Base-by-base conservation (phyloP, 306 rosid genomes). In the Cicer yamashitae region DNA sequence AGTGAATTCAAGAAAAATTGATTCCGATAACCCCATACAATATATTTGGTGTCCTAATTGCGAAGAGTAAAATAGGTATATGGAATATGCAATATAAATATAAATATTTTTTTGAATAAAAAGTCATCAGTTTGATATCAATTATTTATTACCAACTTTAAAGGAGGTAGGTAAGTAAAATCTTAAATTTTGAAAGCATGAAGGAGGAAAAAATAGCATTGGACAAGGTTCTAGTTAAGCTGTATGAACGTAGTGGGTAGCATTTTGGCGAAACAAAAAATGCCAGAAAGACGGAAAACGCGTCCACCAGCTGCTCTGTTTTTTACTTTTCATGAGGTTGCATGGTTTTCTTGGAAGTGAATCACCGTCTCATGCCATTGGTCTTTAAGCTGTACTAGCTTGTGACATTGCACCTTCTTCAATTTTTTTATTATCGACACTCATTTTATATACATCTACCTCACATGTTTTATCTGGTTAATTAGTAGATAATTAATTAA, bases 241-340 rank as follows among this genome's bases (percentile, higher is more conserved):
- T 70, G 51, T 45, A 47, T 14, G 43, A 43, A 65, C 45, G 50
- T 62, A 77, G 67, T 68, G 76, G 77, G 37, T 61, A 75, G 17
- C 45, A 69, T 58, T 70, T 47, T 75, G 20, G 54, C 51, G 68
- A 43, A 62, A 37, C 37, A 73, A 14, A 50, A 77, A 57, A 9
- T 22, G 51, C 17, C 72, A 56, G 68, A 71, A 57, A 46, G 70
- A 74, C 37, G 48, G 20, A 75, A 83, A 84, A 77, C 85, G 88
- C 86, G 81, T 83, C 71, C 41, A 17, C 15, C 78, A 57, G 75
- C 70, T 44, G 18, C 17, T 48, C 7, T 41, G 37, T 72, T 76
- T 41, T 44, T 69, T 8, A 39, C 50, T 45, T 58, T 73, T 65
- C 37, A 69, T 61, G 52, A 48, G 41, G 9, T 51, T 53, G 6